Conservation (phyloP, 225 moss, liverwort and hornwort species). For the Thuidium tamariscinum region DNA sequence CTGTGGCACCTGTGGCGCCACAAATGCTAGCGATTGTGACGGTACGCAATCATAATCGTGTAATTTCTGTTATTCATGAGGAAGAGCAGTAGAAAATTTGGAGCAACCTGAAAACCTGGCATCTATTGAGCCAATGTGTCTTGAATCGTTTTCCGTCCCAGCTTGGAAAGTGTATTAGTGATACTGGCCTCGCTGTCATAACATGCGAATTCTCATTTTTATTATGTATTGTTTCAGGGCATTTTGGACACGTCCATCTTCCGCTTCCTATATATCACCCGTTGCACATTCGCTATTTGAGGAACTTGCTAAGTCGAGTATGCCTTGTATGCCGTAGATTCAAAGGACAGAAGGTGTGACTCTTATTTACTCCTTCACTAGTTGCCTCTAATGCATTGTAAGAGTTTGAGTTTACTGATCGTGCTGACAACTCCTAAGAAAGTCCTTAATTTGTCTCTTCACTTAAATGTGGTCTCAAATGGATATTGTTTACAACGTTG, state of each 20-base stretch:
- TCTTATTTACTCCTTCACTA: constrained; percentile 1
- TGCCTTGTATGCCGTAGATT: constrained; percentile 42
- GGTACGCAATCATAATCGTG: constrained; percentile 15
- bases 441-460: neutral
- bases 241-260: constrained; percentile 44
- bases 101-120: neutral
- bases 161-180: neutral
- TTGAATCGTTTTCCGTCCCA: neutral
- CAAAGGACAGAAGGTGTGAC: constrained; percentile 29
- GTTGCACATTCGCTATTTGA: constrained; percentile 31
- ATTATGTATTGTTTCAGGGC: constrained; percentile 26
- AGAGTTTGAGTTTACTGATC: neutral
- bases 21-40: constrained; percentile 26
- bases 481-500: neutral
- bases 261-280: constrained; percentile 37
- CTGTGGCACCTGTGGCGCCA: constrained; percentile 35
- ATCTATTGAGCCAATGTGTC: neutral
- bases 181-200: neutral
- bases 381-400: neutral
- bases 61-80: neutral
- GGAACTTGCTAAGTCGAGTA: constrained; percentile 25
- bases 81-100: neutral
- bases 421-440: neutral
- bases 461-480: neutral
- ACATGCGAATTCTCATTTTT: neutral